Evolutionary conservation across 2,329 filamentous ascomycete species (phyloP), one percentile per base, ranked within the genome.

Genomic region (Sporothrix protearum): DNA sequence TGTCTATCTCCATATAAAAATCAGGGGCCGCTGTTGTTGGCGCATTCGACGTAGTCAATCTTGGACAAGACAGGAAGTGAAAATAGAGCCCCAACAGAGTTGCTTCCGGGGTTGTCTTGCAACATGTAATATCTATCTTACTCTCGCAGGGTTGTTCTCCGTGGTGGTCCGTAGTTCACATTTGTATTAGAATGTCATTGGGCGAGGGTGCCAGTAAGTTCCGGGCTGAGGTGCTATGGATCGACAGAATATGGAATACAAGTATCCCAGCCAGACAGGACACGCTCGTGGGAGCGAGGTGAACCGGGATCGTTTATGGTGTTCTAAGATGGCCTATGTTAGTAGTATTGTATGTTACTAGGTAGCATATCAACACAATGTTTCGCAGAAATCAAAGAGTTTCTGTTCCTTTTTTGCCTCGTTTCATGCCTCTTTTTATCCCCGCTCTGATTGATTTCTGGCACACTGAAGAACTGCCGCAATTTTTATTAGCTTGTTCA

Each of bases 151-250:
- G 39, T 47, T 6, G 61, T 47, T n/a, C 12, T 47, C 61, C 39
- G 22, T 47, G 39, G 59, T 64, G 33, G 25, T 49, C 61, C 22
- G 42, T 49, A 33, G 16, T 66, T 42, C 3, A 16, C n/a, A 16
- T 12, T 25, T n/a, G 30, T 64, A 42, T 45, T 28, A 45, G 45
- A 47, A 4, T 66, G 42, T 16, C 22, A 33, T 45, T 66, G 39
- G 36, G 22, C 16, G 36, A 14, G 33, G 30, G 33, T 12, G 28
- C 33, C 33, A 66, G 63, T 25, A 25, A 66, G 49, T 49, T 66
- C 63, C 42, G 63, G 67, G 67, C 67, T 69, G 49, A 42, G 51
- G 49, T 69, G 67, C 67, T 57, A 36, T n/a, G 14, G 67, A 69
- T 69, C 67, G 51, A 36, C 67, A 55, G 45, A 19, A 2, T 5